Evolutionary conservation across 2,329 filamentous ascomycete genomes (phyloP).

Genomic region (Harringtonia lauricola): DNA sequence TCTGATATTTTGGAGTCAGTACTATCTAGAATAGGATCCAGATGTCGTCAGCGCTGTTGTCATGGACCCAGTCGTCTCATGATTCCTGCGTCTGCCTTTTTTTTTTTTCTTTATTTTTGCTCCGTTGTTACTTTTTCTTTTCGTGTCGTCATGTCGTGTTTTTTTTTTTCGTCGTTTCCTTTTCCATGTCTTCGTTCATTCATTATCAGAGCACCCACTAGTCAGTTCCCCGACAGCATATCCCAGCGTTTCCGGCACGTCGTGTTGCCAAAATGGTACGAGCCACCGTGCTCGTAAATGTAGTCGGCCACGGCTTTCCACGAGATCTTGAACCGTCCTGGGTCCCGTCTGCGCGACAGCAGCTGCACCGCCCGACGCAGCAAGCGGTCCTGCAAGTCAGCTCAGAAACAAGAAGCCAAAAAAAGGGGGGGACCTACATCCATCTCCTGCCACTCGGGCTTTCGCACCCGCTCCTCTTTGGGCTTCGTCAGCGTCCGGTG

Average conservation of each 20-base stretch:
- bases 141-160: not conserved
- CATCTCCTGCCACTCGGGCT: constrained; percentile 48
- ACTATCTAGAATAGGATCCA: no score
- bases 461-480: constrained; percentile 50
- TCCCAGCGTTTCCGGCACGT: constrained; percentile 50
- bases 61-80: not conserved
- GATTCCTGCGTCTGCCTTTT: not conserved
- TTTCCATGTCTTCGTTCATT: not conserved
- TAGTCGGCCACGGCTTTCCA: constrained; percentile 48
- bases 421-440: constrained; percentile 44
- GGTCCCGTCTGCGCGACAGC: constrained; percentile 16
- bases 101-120: not conserved
- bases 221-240: constrained; percentile 21
- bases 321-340: constrained; percentile 28
- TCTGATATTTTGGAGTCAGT: no score
- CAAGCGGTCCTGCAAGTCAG: constrained; percentile 27
- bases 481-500: constrained; percentile 55
- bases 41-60: no score
- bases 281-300: constrained; percentile 39
- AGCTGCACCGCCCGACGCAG: constrained; percentile 31
- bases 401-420: constrained; percentile 1
- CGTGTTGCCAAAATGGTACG: constrained; percentile 47
- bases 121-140: not conserved
- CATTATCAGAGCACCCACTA: not conserved
- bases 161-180: not conserved